Evolutionary conservation across 176 grass and related monocot genomes (phyloP), one percentile per base, ranked within the genome.

Genomic region (Zizania latifolia): DNA sequence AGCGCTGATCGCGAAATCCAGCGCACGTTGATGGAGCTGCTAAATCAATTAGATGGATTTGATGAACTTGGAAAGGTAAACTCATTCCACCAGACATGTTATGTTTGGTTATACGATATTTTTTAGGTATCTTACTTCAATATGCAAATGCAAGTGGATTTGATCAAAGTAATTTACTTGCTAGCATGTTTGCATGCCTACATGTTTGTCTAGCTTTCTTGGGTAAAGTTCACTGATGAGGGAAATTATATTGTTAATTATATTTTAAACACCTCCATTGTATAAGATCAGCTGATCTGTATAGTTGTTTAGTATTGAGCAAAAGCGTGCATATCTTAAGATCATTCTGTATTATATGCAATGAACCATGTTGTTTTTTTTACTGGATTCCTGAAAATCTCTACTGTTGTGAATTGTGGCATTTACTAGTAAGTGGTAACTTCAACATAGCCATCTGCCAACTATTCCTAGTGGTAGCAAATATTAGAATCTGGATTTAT

Each of bases 1-100:
- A 99, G 96, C 86, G 96, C 96, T 4, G 96, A 99, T 51, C 92
- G 96, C 63, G 92, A 99, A 80, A 99, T 99, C 64, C 96, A 99
- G 82, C 81, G 96, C 71, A 99, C 96, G 0, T 78, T 99, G 67
- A 99, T 99, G 96, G 96, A 99, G 65, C 85, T 99, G 58, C 89
- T 99, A 32, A 99, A 99, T 78, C 96, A 99, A 72, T 75, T 99
- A 28, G 96, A 99, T 39, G 96, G 96, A 67, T 99, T 99, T 71
- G 96, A 99, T 53, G 90, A 99, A 68, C 92, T 99, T 65, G 96
- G 96, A 23, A 99, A 99, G 92, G 96, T 99, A 72, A 79, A 39
- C 0, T 29, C 83, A 28, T 71, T 77, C 71, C 31, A 58, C 58
- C 31, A 14, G 45, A 45, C 71, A 10, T 23, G 24, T 43, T 36